Evolutionary conservation across 768 basidiomycete genomes (phyloP).

Genomic region (Russula lepida): DNA sequence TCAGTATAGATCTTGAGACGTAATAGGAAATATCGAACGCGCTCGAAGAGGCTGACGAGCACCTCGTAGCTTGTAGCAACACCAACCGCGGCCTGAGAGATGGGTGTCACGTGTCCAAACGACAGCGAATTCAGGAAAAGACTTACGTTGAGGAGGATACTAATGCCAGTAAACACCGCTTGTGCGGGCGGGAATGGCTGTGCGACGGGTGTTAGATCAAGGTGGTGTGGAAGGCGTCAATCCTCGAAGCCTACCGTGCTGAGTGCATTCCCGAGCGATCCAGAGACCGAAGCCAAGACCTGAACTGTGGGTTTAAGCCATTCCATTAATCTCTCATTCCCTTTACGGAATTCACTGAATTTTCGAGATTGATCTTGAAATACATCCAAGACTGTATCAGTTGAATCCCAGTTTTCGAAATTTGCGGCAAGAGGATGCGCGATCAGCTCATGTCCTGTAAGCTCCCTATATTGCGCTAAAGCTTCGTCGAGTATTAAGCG

Average conservation of each 20-base stretch:
- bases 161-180: not conserved
- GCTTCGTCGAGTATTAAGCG: not conserved
- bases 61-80: not conserved
- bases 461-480: not conserved
- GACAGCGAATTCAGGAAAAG: not conserved
- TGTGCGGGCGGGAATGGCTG: not conserved
- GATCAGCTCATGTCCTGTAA: not conserved
- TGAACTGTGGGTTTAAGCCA: not conserved
- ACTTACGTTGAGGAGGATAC: not conserved
- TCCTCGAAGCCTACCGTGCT: not conserved
- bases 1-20: not conserved
- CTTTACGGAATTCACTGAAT: not conserved
- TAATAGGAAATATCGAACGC: not conserved
- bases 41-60: not conserved
- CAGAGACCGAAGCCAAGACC: not conserved
- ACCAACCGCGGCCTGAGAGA: not conserved
- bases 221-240: not conserved
- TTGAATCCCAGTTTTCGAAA: not conserved
- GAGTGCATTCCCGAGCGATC: not conserved
- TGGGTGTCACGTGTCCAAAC: not conserved
- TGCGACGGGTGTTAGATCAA: not conserved
- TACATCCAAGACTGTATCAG: not conserved
- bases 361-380: not conserved
- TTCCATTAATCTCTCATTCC: not conserved
- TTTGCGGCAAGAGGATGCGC: not conserved